Conservation (phyloP, 2,329 filamentous ascomycete genomes). For the Akanthomyces dipterigenus region DNA sequence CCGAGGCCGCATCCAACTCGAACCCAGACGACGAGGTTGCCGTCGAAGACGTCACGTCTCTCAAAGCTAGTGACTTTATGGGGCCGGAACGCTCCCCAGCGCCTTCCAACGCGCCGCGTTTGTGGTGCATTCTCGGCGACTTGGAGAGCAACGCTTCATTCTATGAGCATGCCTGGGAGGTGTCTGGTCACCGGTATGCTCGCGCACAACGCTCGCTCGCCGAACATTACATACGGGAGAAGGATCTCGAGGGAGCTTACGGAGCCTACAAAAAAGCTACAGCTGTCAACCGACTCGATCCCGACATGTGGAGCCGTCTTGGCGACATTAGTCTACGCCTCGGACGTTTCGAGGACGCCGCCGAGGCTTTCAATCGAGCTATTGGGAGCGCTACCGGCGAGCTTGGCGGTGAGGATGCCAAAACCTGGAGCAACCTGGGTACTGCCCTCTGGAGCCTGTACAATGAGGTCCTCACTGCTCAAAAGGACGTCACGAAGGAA, state of each 20-base stretch:
- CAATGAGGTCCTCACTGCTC: constrained; percentile 41
- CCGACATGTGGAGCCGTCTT: constrained; percentile 80
- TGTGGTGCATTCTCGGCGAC: constrained; percentile 92
- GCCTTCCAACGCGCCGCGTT: constrained; percentile 73
- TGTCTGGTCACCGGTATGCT: constrained; percentile 74
- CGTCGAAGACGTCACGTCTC: constrained; percentile 43
- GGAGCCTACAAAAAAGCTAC: constrained; percentile 75
- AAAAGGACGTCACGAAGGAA: constrained; percentile 23
- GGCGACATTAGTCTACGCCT: constrained; percentile 83
- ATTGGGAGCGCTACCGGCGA: constrained; percentile 56
- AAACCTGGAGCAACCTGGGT: constrained; percentile 92
- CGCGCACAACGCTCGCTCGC: constrained; percentile 84
- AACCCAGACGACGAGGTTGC: constrained; percentile 46
- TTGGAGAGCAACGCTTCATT: constrained; percentile 67
- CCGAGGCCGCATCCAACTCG: constrained; percentile 21
- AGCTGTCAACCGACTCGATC: constrained; percentile 71
- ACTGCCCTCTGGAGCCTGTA: constrained; percentile 71
- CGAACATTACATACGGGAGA: constrained; percentile 62
- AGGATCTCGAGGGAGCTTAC: constrained; percentile 62
- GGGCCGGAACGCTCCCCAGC: constrained; percentile 63
- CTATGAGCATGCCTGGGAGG: constrained; percentile 82
- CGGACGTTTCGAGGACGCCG: constrained; percentile 68
- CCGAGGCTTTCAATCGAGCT: constrained; percentile 74
- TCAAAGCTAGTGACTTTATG: constrained; percentile 45
- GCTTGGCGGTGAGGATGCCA: constrained; percentile 79